Percentiles rank a stretch among this genome's conserved stretches.
These are phyloP conservation scores for Blakeslea trispora DNA, from an alignment of 371 early-diverging fungal genomes.

Conservation along the genomic window DNA sequence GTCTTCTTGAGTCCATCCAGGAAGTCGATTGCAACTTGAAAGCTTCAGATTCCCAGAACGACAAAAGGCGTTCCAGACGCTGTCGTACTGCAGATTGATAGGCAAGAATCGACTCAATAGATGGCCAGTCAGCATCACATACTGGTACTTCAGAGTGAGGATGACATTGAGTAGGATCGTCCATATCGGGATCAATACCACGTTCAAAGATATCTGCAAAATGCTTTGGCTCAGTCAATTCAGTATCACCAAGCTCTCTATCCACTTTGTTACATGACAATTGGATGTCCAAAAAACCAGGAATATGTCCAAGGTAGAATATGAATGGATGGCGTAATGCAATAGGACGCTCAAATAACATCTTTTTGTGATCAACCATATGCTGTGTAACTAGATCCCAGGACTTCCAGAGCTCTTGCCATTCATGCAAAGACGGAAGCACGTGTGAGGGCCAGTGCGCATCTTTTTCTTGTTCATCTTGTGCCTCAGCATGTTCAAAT, in stretches of 20 bases:
- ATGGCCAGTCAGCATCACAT: constrained; percentile 69
- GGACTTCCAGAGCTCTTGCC: constrained; percentile 77
- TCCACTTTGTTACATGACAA: constrained; percentile 62
- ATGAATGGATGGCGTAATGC: constrained; percentile 85
- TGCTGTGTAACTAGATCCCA: constrained; percentile 75
- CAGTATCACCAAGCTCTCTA: constrained; percentile 28
- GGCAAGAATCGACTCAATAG: constrained; percentile 55
- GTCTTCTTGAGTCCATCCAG: constrained; percentile 31
- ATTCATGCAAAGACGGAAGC: constrained; percentile 65
- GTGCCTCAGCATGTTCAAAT: not conserved
- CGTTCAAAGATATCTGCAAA: constrained; percentile 87
- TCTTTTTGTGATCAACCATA: constrained; percentile 58
- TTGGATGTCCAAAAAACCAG: constrained; percentile 86
- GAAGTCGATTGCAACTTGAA: constrained; percentile 14
- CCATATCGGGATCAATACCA: constrained; percentile 91
- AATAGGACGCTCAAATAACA: constrained; percentile 76
- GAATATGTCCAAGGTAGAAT: constrained; percentile 91
- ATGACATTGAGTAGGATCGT: constrained; percentile 77
- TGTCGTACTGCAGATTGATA: constrained; percentile 69
- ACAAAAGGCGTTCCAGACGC: constrained; percentile 55
- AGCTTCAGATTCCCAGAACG: constrained; percentile 36
- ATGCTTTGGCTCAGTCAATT: constrained; percentile 54
- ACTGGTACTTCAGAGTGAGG: constrained; percentile 80
- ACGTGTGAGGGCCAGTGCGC: constrained; percentile 26
- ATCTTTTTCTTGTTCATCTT: constrained; percentile 1